phyloP scores from a whole-genome alignment of 495 filamentous ascomycete genomes.

The Endocarpon pusillum region DNA sequence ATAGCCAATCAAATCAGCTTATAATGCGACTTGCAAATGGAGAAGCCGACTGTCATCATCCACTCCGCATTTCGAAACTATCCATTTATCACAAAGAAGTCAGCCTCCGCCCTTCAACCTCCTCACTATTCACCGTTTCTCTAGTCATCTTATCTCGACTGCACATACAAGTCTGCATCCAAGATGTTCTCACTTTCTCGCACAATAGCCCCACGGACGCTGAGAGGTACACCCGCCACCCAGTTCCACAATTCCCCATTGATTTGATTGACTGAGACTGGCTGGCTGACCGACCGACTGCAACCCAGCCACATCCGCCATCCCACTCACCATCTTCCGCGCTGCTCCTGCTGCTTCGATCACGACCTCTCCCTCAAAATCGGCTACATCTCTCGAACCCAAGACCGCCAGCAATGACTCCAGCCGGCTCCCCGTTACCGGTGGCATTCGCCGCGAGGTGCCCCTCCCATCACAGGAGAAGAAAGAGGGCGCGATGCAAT shows the following conservation, averaged over 20 bases:
- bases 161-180: no score
- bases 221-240: slow-evolving; percentile 41
- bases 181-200: no score
- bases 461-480: slow-evolving; percentile 79
- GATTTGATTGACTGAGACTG: slow-evolving; percentile 23
- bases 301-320: slow-evolving; percentile 39
- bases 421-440: slow-evolving; percentile 23
- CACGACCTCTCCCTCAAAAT: slow-evolving; percentile 25
- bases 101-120: no score
- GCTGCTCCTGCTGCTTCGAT: slow-evolving; percentile 22
- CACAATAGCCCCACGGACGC: slow-evolving; percentile 46
- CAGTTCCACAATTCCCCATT: slow-evolving; percentile 6
- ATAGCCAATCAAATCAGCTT: no score
- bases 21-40: no score
- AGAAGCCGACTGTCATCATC: no score
- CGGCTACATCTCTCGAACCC: slow-evolving; percentile 26
- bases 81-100: no score
- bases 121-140: no score
- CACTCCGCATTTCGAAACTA: no score
- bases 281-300: no score
- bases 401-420: slow-evolving; percentile 20
- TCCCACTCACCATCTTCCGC: slow-evolving; percentile 41
- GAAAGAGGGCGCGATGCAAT: slow-evolving; percentile 92
- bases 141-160: no score
- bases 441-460: slow-evolving; percentile 52